These are phyloP conservation scores for Helotiales sp. DNA, from an alignment of 2,329 filamentous ascomycete species.

Conservation along the genomic window DNA sequence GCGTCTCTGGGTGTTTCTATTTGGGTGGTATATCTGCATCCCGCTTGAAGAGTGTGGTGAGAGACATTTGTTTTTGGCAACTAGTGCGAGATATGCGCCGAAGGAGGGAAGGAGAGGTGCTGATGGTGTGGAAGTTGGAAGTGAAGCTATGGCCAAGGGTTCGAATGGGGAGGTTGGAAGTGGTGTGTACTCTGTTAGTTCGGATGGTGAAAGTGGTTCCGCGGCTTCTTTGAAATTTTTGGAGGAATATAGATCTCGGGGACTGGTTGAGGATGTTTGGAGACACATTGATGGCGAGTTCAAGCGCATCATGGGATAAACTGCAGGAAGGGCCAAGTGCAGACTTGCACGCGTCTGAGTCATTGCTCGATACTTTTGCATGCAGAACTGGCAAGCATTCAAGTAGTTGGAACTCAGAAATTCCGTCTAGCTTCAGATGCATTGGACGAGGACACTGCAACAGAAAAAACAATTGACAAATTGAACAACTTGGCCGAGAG, in stretches of 20 bases:
- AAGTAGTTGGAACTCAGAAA: too few relatives aligned
- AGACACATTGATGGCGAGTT: constrained; percentile 25
- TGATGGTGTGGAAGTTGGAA: constrained; percentile 16
- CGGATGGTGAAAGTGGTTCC: constrained; percentile 26
- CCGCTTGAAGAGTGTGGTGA: constrained; percentile 34
- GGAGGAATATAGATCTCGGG: constrained; percentile 17
- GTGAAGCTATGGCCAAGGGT: constrained; percentile 11
- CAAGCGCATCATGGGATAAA: constrained; percentile 13
- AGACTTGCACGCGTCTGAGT: too few relatives aligned
- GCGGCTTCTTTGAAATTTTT: constrained; percentile 22
- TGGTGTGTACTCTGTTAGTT: constrained; percentile 31
- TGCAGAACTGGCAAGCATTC: too few relatives aligned
- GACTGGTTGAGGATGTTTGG: constrained; percentile 28
- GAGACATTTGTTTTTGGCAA: constrained; percentile 33
- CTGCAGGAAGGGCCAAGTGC: not conserved
- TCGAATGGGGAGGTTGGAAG: constrained; percentile 25
- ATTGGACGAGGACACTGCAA: too few relatives aligned
- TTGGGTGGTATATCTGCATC: constrained; percentile 21
- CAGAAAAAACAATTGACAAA: too few relatives aligned
- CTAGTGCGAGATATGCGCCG: constrained; percentile 28
- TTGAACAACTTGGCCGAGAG: too few relatives aligned
- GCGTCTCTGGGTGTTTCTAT: constrained; percentile 3
- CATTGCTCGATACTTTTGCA: too few relatives aligned
- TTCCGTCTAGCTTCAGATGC: too few relatives aligned
- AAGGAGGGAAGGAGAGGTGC: not conserved